phyloP scores from a whole-genome alignment of 768 basidiomycete genomes.

The Gloeophyllum trabeum region DNA sequence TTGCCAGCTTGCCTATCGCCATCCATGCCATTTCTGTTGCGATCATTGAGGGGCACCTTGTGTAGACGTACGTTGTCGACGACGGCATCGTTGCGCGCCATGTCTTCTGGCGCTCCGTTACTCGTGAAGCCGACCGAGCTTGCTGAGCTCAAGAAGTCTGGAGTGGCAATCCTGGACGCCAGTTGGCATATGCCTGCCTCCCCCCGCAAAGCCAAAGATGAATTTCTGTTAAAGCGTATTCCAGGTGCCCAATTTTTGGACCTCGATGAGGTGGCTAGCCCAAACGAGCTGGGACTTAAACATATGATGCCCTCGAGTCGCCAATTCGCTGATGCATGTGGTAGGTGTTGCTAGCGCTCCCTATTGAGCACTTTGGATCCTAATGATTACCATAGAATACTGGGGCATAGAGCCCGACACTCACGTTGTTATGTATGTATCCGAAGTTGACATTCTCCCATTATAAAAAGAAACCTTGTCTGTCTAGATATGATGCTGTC shows the following conservation, averaged over 20 bases:
- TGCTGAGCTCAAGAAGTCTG: slow-evolving; percentile 12
- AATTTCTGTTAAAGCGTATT: slow-evolving; percentile 58
- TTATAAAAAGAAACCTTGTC: too few species aligned
- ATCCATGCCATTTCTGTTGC: not conserved
- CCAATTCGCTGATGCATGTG: slow-evolving; percentile 68
- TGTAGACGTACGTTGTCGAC: not conserved
- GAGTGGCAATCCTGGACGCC: slow-evolving; percentile 53
- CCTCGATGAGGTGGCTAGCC: slow-evolving; percentile 66
- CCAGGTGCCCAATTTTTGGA: slow-evolving; percentile 69
- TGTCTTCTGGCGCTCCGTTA: slow-evolving; percentile 14
- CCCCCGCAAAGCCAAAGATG: slow-evolving; percentile 53
- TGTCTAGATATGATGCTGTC: slow-evolving; percentile 76
- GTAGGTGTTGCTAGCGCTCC: slow-evolving; percentile 30
- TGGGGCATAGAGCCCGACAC: slow-evolving; percentile 65
- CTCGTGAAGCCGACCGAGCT: slow-evolving; percentile 22
- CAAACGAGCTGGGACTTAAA: slow-evolving; percentile 69
- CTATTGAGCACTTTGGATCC: slow-evolving; percentile 1
- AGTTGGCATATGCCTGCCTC: slow-evolving; percentile 95
- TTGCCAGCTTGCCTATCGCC: too few species aligned
- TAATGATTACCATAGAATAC: slow-evolving; percentile 30
- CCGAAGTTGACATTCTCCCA: too few species aligned
- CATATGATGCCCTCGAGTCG: slow-evolving; percentile 86
- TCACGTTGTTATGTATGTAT: slow-evolving; percentile 74
- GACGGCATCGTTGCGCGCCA: slow-evolving; percentile 1
- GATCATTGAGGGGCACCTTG: not conserved